Evolutionary conservation across 352 stramenopile species (phyloP), one percentile per base, ranked within the genome.

Genomic region (Globisporangium iwayamae): DNA sequence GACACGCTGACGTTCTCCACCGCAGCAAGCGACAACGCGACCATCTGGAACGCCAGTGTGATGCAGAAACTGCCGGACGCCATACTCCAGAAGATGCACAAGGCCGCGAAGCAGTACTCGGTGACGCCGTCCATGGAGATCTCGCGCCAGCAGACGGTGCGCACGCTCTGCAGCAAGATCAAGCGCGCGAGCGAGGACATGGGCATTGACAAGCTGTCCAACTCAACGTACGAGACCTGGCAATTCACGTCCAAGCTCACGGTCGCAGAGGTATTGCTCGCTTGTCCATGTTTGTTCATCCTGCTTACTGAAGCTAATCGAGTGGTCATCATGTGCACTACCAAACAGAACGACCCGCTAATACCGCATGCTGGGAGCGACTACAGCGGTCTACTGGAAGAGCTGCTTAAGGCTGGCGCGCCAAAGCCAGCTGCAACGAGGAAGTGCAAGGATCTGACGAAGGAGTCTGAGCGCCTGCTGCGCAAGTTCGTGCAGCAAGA

Each of bases 211-310:
- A 90, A 90, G 62, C 69, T 93, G 60, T 78, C 86, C 28, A 93
- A 92, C 66, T 89, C 86, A 60, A 81, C 73, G n/a, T 92, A 88
- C 70, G 86, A 95, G 71, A 89, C 81, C 32, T 95, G 84, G 86
- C 84, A 95, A 62, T 91, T 93, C 60, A 90, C 81, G 48, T 90
- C 83, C 36, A 74, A 79, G 46, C 72, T 95, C 28, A 90, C 75
- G 4, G 77, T 87, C n/a, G 76, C 79, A 20, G 79, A 91, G 58
- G 76, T 85, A 60, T 10, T 25, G 4, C 48, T 14, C 16, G 38
- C n/a, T 54, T 34, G n/a, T 22, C 16, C 46, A 52, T 13, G 8
- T 45, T 47, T 32, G 11, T 18, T 20, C 22, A 45, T 34, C 13
- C 30, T 56, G 20, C 28, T 20, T 32, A 46, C 18, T 46, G 18